A percentile compares a stretch with the other conserved stretches of the same genome.
Conservation (phyloP, 257 asterid species). For the Mitragyna speciosa region DNA sequence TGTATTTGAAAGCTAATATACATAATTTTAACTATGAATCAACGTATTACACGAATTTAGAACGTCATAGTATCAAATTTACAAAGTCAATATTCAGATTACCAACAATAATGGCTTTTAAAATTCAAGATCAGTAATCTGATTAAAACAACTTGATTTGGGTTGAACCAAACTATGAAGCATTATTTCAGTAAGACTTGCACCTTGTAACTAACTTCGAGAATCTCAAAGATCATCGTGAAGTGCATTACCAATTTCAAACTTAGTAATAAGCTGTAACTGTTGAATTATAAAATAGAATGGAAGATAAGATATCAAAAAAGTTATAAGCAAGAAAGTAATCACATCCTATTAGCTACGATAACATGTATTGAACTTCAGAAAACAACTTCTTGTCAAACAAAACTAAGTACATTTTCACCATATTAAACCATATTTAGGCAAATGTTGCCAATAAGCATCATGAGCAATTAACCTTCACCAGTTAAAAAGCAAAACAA, state of each 20-base stretch:
- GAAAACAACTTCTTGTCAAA: neutral
- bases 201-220: neutral
- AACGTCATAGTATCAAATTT: too few relatives aligned
- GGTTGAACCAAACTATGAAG: neutral
- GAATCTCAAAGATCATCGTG: neutral
- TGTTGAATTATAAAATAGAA: neutral
- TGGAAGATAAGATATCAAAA: neutral
- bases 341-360: neutral
- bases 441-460: neutral
- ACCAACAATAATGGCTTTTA: neutral
- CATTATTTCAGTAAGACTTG: neutral
- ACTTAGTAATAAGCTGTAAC: neutral
- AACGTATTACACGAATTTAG: neutral
- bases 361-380: neutral
- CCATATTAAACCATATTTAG: neutral
- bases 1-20: neutral
- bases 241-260: neutral
- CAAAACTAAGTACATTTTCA: neutral
- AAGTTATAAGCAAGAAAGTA: neutral
- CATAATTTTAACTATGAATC: neutral
- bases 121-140: neutral
- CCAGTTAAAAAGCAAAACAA: neutral
- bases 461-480: neutral
- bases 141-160: neutral
- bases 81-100: too few relatives aligned